Base-by-base conservation (phyloP, 23 red algal genomes). In the Cyanidiococcus yangmingshanensis region DNA sequence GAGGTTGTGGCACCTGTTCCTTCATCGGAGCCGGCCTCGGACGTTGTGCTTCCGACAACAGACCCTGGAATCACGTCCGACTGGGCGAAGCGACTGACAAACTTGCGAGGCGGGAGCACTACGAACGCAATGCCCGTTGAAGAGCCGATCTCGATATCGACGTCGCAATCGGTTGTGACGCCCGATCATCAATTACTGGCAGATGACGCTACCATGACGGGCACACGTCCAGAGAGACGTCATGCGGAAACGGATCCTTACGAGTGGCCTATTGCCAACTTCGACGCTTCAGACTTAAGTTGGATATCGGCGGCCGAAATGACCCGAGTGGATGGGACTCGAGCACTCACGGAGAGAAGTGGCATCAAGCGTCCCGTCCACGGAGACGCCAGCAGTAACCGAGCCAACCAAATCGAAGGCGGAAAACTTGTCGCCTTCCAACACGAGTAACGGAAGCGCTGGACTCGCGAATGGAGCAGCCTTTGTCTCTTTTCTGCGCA, bases 401-500 rank as follows among this genome's bases (percentile, higher is more conserved):
- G n/a, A n/a, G n/a, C n/a, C n/a, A n/a, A n/a, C n/a, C n/a, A n/a
- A n/a, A n/a, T n/a, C n/a, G n/a, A n/a, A n/a, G n/a, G n/a, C n/a
- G n/a, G n/a, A n/a, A n/a, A n/a, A n/a, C n/a, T n/a, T n/a, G n/a
- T n/a, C n/a, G n/a, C n/a, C 50, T n/a, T n/a, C 50, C 15, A 16
- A 15, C 15, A n/a, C 50, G 16, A n/a, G 50, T n/a, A 57, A 57
- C 50, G 50, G 50, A 15, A 57, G 50, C 50, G 50, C n/a, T 16
- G 15, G n/a, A 15, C 50, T 57, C n/a, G 16, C 16, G 50, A n/a
- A 15, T n/a, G 30, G 38, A 33, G 24, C 36, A 34, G 41, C 59
- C 17, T 97, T 97, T 82, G 93, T 97, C 15, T 37, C 80, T 25
- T 86, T 87, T 27, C 90, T 97, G 58, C 87, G 93, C 34, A 87